Conservation (phyloP, 2,329 filamentous ascomycete species). For the Colletotrichum tamarilloi region DNA sequence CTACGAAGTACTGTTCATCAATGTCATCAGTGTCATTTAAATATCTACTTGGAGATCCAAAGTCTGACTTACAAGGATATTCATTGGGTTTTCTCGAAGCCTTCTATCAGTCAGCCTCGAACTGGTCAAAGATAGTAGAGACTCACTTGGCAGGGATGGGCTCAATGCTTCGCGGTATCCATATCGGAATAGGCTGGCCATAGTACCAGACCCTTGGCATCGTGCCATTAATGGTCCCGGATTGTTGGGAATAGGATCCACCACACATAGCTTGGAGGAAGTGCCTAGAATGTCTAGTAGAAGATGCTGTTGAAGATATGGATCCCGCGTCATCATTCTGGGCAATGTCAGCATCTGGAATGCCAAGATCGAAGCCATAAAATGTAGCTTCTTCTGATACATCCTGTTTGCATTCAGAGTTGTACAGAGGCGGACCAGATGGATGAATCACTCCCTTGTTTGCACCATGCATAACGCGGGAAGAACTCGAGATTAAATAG, state of each 20-base stretch:
- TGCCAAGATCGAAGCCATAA: constrained; percentile 79
- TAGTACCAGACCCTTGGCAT: constrained; percentile 70
- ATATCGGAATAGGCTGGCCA: constrained; percentile 72
- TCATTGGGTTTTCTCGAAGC: constrained; percentile 80
- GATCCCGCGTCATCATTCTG: constrained; percentile 78
- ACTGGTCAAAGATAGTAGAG: not conserved
- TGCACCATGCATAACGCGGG: constrained; percentile 44
- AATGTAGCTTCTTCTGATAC: constrained; percentile 53
- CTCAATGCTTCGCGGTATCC: constrained; percentile 59
- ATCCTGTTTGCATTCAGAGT: not conserved
- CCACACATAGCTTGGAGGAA: not conserved
- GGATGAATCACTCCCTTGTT: constrained; percentile 37
- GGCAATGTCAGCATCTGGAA: constrained; percentile 75
- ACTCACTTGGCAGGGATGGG: constrained; percentile 57
- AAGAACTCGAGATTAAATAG: constrained; percentile 68
- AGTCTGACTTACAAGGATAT: constrained; percentile 66
- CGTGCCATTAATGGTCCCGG: too few relatives aligned
- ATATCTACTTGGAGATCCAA: not conserved
- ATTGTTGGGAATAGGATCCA: not conserved
- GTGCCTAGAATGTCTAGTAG: too few relatives aligned
- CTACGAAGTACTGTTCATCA: constrained; percentile 60
- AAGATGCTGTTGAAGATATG: constrained; percentile 56
- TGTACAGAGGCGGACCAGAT: constrained; percentile 39
- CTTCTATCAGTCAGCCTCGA: constrained; percentile 55
- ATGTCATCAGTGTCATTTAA: constrained; percentile 6